phyloP scores from a whole-genome alignment of 345 rosid species.

The Boechera retrofracta region DNA sequence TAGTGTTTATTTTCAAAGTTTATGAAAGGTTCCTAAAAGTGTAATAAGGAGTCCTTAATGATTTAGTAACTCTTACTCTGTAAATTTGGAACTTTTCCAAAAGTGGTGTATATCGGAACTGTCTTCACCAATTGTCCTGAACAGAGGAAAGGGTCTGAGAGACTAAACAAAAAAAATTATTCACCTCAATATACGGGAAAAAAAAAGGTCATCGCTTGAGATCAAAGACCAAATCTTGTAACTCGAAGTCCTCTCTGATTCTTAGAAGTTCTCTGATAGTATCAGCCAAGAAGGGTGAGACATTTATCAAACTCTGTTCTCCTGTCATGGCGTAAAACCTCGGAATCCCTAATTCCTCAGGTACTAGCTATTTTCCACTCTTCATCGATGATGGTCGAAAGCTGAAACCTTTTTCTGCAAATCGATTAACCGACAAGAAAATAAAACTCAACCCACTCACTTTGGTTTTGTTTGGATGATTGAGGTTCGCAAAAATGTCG shows the following conservation, averaged over 20 bases:
- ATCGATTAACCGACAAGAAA: constrained; percentile 10
- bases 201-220: background rate
- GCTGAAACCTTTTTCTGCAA: constrained; percentile 26
- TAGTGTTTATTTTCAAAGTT: too few relatives aligned
- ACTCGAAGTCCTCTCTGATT: constrained; percentile 16
- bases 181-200: too few relatives aligned
- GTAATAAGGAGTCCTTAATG: too few relatives aligned
- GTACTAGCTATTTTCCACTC: constrained; percentile 11
- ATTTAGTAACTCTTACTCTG: too few relatives aligned
- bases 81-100: too few relatives aligned
- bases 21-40: too few relatives aligned
- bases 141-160: too few relatives aligned
- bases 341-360: constrained; percentile 23
- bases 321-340: constrained; percentile 28
- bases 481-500: constrained; percentile 47
- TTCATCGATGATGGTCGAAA: constrained; percentile 25
- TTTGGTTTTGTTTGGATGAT: constrained; percentile 26
- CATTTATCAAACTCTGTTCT: constrained; percentile 7
- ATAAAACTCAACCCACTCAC: background rate
- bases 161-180: too few relatives aligned
- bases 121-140: too few relatives aligned
- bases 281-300: background rate
- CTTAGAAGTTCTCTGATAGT: background rate
- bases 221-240: constrained; percentile 25
- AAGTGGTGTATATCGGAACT: too few relatives aligned